Percentiles rank a stretch among this genome's conserved stretches.
phyloP scores from a whole-genome alignment of 306 rosid genomes.

The Trifolium fragiferum region DNA sequence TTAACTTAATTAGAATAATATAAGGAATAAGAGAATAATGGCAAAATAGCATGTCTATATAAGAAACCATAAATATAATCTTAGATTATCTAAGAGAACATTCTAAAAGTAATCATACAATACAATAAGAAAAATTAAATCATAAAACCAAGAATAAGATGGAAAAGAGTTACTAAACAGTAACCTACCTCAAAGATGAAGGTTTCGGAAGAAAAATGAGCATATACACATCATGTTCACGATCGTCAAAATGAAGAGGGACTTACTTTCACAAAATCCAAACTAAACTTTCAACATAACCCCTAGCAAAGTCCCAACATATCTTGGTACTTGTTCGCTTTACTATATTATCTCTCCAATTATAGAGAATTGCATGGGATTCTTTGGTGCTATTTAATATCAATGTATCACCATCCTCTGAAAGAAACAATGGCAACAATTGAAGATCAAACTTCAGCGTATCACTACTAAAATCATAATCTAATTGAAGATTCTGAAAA shows the following conservation, averaged over 20 bases:
- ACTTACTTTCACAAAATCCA: neutral
- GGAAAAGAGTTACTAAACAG: too few relatives aligned
- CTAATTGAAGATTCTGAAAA: neutral
- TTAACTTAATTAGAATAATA: too few relatives aligned
- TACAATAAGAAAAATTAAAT: too few relatives aligned
- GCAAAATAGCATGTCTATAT: too few relatives aligned
- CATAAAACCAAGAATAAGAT: too few relatives aligned
- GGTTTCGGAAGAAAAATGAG: too few relatives aligned
- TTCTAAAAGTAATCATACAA: too few relatives aligned
- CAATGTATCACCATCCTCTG: neutral
- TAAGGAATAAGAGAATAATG: too few relatives aligned
- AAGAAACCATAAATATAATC: too few relatives aligned
- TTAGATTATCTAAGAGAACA: too few relatives aligned
- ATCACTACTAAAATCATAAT: neutral
- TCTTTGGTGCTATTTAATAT: neutral
- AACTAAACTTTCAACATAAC: neutral
- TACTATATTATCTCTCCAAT: neutral
- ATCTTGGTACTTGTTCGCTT: neutral
- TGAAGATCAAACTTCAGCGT: neutral
- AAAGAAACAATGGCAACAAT: neutral
- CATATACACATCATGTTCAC: too few relatives aligned
- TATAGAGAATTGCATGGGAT: neutral
- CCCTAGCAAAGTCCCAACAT: neutral
- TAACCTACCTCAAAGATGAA: too few relatives aligned
- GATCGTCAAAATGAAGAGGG: neutral